Conservation (phyloP, 2,329 filamentous ascomycete species). For the Westerdykella sp. region DNA sequence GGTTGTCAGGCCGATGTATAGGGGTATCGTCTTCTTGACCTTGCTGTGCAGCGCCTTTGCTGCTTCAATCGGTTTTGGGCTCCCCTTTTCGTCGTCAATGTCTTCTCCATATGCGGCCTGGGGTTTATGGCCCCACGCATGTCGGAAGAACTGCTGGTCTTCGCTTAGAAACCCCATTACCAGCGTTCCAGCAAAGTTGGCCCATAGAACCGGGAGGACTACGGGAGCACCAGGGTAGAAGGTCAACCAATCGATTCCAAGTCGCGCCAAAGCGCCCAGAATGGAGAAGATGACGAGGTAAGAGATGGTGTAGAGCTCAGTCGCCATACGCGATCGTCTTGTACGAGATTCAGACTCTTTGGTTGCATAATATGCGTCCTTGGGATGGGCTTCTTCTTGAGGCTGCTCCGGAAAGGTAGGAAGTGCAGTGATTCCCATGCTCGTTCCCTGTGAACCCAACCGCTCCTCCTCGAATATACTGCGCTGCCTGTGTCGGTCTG, state of each 20-base stretch:
- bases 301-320: slow-evolving; percentile 58
- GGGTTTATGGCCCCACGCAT: slow-evolving; percentile 55
- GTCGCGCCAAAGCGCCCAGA: slow-evolving; percentile 72
- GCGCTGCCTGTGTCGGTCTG: background rate
- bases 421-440: background rate
- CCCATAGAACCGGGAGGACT: slow-evolving; percentile 72
- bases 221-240: slow-evolving; percentile 72
- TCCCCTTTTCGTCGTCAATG: slow-evolving; percentile 35
- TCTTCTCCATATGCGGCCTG: slow-evolving; percentile 16
- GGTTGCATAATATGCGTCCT: slow-evolving; percentile 8
- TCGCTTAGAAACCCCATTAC: slow-evolving; percentile 78
- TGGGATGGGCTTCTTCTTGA: background rate
- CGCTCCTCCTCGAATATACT: background rate
- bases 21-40: slow-evolving; percentile 76
- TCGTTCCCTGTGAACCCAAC: background rate
- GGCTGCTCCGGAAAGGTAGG: background rate
- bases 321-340: slow-evolving; percentile 26
- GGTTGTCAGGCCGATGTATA: slow-evolving; percentile 80
- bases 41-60: slow-evolving; percentile 38
- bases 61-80: slow-evolving; percentile 42
- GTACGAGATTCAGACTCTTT: slow-evolving; percentile 9
- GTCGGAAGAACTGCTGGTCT: slow-evolving; percentile 67
- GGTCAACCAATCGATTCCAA: slow-evolving; percentile 74
- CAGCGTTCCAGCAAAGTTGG: slow-evolving; percentile 75
- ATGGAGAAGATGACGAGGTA: slow-evolving; percentile 83